These are phyloP conservation scores for Aotearoamyces nothofagi DNA, from an alignment of 2,329 filamentous ascomycete species.

Conservation along the genomic window DNA sequence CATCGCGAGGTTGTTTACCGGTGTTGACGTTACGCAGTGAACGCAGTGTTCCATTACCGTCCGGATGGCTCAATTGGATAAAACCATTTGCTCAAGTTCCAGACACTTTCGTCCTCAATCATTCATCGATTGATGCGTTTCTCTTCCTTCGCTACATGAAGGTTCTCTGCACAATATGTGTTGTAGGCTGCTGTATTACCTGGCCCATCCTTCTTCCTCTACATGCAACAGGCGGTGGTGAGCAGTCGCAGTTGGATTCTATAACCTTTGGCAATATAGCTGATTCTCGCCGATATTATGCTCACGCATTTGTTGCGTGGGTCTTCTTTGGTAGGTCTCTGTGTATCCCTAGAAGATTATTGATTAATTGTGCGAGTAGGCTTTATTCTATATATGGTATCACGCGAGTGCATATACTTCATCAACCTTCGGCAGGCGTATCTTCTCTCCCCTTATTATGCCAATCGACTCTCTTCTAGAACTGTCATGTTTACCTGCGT, in stretches of 20 bases:
- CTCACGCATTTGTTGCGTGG: slow-evolving; percentile 45
- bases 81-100: slow-evolving; percentile 18
- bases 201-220: slow-evolving; percentile 51
- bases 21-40: slow-evolving; percentile 19
- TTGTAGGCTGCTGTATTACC: slow-evolving; percentile 45
- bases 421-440: slow-evolving; percentile 57
- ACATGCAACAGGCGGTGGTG: slow-evolving; percentile 43
- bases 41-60: slow-evolving; percentile 14
- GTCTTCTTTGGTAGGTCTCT: slow-evolving; percentile 34
- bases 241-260: slow-evolving; percentile 36
- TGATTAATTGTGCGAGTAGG: slow-evolving; percentile 9
- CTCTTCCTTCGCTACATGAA: slow-evolving; percentile 52
- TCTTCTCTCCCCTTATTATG: slow-evolving; percentile 48
- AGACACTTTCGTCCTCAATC: slow-evolving; percentile 34
- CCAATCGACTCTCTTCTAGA: slow-evolving; percentile 48
- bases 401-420: slow-evolving; percentile 50
- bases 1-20: no score
- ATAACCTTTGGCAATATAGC: slow-evolving; percentile 44
- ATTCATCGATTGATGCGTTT: slow-evolving; percentile 51
- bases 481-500: slow-evolving; percentile 54
- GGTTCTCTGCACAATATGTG: slow-evolving; percentile 40
- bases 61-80: slow-evolving; percentile 21
- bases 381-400: slow-evolving; percentile 52
- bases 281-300: slow-evolving; percentile 36
- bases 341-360: no score